Base-by-base conservation (phyloP, 768 basidiomycete genomes). In the Termitomyces sp. region DNA sequence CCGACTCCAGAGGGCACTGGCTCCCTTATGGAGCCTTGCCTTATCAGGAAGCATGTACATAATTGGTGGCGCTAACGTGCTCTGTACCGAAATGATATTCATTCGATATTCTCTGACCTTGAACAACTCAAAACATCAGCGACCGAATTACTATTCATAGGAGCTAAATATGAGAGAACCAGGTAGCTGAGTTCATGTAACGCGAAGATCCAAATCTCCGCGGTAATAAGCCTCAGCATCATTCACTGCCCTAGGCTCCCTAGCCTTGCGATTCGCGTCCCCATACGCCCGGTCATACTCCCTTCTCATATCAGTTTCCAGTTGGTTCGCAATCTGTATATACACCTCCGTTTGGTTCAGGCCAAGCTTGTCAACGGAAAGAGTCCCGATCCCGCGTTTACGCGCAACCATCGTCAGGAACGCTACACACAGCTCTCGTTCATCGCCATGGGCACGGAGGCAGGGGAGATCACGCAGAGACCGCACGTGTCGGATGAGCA, bases 261-360 rank as follows among this genome's bases (percentile, higher is more conserved):
- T 20, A 13, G 10, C 14, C 12, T 50, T 35, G 13, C 56, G 48
- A 8, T 56, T 44, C 13, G 44, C 55, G 35, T 47, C 46, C 4
- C 2, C 12, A 50, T 50, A 57, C 5, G 20, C 36, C 26, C 18
- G 28, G 4, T 54, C 40, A 55, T 55, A 59, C 8, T 47, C 52
- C 9, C 13, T 38, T 46, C 30, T 47, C 58, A 59, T 59, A 14
- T 54, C 46, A 10, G 23, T 28, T 23, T 59, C 58, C 9, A 59
- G 47, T 38, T 59, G 50, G 10, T 43, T 20, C n/a, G 58, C 58
- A 38, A 59, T 16, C 28, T 59, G 35, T 23, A 36, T 44, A 5
- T 55, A 59, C 36, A 59, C 48, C 8, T 41, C 36, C 14, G 26
- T 49, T 16, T 59, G 58, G 8, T 20, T 9, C 10, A 7, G 18